Evolutionary conservation across 1,139 yeast species (phyloP), one percentile per base, ranked within the genome.

Genomic region (Blastobotrys ciferrii): DNA sequence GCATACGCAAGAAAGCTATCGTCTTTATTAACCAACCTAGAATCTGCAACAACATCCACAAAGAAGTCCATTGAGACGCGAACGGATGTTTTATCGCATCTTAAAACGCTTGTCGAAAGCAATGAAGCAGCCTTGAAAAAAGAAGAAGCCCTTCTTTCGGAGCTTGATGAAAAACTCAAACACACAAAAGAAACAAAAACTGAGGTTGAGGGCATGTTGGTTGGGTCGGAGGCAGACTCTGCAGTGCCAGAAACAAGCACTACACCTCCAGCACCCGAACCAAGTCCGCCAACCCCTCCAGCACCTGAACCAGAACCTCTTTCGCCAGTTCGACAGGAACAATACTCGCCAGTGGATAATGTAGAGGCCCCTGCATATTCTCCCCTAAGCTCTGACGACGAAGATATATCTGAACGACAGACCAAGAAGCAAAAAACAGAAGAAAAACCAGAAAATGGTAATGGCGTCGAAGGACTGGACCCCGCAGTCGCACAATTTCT

Each of bases 151-250:
- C 78, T 75, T 56, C 59, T 72, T 30, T 61, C 61, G 32, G 72
- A 75, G 35, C 68, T 82, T 31, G 65, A 69, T n/a, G 66, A 67
- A 9, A 76, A 76, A 55, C 60, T 71, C 23, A 54, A 51, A 5
- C 66, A 67, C 36, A 70, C 76, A 28, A 56, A 60, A 15, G 66
- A 69, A 35, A 76, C 81, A 1, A 69, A 76, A 51, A 58, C 60
- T 3, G 83, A 79, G 54, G 67, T 80, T 31, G 68, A 69, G 44
- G 72, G 70, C 30, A 72, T 78, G 69, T 58, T 76, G 5, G 67
- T 66, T 3, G 28, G 28, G 9, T 35, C 43, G 11, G 42, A 37
- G 14, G 36, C 43, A 5, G 11, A 32, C 11, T 13, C 33, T 7
- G 46, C 33, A 9, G 40, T 38, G 9, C 72, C 63, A 15, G 68